phyloP scores from a whole-genome alignment of 202 grass and related monocot genomes.

The Thinopyrum obtusiflorum region DNA sequence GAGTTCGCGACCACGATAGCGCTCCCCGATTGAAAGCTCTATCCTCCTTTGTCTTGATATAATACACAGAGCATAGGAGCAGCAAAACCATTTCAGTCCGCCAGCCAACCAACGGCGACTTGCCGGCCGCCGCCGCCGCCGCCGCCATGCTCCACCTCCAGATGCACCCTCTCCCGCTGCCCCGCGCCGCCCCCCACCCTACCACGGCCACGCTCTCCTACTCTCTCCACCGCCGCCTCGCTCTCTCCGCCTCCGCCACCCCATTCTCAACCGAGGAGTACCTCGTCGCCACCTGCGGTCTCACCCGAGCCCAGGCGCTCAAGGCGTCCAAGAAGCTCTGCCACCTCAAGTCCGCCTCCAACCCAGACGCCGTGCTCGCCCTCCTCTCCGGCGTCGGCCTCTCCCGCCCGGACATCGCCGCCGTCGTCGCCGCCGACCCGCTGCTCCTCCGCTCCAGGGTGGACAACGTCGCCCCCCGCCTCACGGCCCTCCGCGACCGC shows the following conservation, averaged over 20 bases:
- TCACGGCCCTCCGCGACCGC: neutral
- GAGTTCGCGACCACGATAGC: too few species aligned
- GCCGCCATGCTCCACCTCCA: conserved; percentile 9
- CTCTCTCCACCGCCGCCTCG: neutral
- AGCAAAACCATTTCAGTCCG: neutral
- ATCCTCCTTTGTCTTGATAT: neutral
- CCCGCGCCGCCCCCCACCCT: neutral
- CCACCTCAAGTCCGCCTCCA: conserved; percentile 25
- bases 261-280: conserved; percentile 10
- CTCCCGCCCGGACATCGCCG: conserved; percentile 6
- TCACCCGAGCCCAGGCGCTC: conserved; percentile 4
- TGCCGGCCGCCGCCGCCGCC: neutral
- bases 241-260: neutral
- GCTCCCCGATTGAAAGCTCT: neutral
- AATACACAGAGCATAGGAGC: neutral
- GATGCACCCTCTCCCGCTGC: neutral
- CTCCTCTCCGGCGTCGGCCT: conserved; percentile 17
- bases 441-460: neutral
- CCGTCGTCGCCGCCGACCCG: conserved; percentile 7
- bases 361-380: conserved; percentile 8
- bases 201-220: neutral
- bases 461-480: neutral
- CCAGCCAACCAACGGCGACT: neutral
- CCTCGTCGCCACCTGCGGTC: neutral
- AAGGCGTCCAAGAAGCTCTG: conserved; percentile 9